Evolutionary conservation across 2,329 filamentous ascomycete genomes (phyloP).

Genomic region (Pleoardoris graminearum): DNA sequence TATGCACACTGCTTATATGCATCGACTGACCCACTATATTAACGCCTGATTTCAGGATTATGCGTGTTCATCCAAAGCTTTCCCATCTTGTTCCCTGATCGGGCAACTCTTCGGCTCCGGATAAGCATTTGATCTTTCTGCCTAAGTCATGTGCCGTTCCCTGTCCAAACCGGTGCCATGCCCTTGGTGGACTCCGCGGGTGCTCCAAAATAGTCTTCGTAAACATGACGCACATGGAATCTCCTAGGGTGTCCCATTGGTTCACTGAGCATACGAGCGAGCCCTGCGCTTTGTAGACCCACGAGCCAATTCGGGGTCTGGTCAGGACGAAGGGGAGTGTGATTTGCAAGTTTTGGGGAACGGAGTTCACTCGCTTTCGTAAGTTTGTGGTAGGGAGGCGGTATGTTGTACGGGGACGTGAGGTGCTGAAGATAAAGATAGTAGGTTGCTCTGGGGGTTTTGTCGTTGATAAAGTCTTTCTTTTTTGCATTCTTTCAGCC

Average conservation of each 20-base stretch:
- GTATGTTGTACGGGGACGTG: too few relatives aligned
- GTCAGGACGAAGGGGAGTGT: neutral
- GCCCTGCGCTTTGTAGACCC: conserved; percentile 13
- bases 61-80: neutral
- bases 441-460: neutral
- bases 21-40: neutral
- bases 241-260: neutral
- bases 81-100: neutral
- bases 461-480: neutral
- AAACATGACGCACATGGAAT: too few relatives aligned
- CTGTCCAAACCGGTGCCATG: neutral
- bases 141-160: neutral
- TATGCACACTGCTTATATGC: neutral
- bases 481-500: neutral
- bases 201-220: neutral
- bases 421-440: too few relatives aligned
- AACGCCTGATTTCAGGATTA: neutral
- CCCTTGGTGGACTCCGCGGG: conserved; percentile 1
- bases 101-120: neutral
- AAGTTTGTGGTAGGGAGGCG: neutral
- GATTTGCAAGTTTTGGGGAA: neutral
- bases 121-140: neutral
- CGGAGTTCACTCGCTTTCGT: too few relatives aligned
- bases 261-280: neutral
- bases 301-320: too few relatives aligned